Percentiles rank a stretch among this genome's conserved stretches.
phyloP scores from a whole-genome alignment of 176 grass and related monocot genomes.

The Aegilops tauschii region DNA sequence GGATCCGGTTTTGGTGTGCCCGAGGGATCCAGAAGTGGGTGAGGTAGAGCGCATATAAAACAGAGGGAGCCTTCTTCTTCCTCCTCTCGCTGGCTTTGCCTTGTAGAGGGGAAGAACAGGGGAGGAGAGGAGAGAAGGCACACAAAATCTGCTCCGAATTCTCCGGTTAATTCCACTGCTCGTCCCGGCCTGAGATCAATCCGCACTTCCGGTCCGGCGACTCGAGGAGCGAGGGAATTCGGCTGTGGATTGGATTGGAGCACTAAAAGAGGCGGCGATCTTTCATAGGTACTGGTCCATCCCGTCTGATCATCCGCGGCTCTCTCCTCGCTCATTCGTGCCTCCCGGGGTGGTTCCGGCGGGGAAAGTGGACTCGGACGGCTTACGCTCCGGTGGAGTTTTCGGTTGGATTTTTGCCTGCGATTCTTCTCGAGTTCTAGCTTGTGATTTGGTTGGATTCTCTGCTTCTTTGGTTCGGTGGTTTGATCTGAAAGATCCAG shows the following conservation, averaged over 20 bases:
- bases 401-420: background rate
- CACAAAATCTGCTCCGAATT: conserved; percentile 12
- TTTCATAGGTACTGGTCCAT: conserved; percentile 10
- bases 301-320: background rate
- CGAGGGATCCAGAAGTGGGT: conserved; percentile 28
- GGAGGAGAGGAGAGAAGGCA: conserved; percentile 8
- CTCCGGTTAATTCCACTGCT: background rate
- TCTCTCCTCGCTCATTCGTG: background rate
- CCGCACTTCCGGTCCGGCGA: background rate
- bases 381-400: background rate
- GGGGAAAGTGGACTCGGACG: conserved; percentile 1
- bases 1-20: conserved; percentile 34
- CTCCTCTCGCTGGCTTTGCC: background rate
- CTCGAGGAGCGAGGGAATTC: background rate
- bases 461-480: background rate
- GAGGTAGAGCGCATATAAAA: conserved; percentile 38
- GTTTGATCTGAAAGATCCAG: conserved; percentile 28
- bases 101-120: background rate
- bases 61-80: conserved; percentile 7
- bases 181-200: background rate
- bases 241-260: conserved; percentile 18
- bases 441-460: conserved; percentile 23
- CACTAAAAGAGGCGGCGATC: background rate
- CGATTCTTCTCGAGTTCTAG: background rate
- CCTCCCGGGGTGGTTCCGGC: background rate